These are phyloP conservation scores for Furcasterigmium furcatum DNA, from an alignment of 2,329 filamentous ascomycete genomes.

Conservation along the genomic window DNA sequence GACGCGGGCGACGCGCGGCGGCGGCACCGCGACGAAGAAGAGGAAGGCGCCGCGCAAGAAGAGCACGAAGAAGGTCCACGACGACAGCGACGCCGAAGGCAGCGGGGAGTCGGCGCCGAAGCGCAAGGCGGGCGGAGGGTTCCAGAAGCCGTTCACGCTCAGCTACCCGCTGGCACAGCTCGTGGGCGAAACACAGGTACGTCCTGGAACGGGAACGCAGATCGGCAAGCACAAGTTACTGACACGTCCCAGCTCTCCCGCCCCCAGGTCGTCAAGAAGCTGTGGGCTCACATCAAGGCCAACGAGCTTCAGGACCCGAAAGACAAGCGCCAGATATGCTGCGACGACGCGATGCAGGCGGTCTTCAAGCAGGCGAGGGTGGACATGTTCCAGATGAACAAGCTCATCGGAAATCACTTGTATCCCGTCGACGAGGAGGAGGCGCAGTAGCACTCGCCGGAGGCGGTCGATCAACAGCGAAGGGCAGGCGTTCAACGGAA, in stretches of 20 bases:
- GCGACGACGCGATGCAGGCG: constrained; percentile 85
- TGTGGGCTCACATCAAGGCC: constrained; percentile 93
- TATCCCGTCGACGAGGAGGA: constrained; percentile 75
- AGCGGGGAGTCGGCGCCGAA: constrained; percentile 59
- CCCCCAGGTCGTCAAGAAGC: constrained; percentile 91
- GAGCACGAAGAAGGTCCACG: constrained; percentile 71
- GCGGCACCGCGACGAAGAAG: constrained; percentile 59
- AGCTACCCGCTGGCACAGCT: constrained; percentile 68
- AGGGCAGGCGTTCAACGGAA: no score
- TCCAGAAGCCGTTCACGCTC: constrained; percentile 82
- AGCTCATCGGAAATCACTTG: constrained; percentile 84
- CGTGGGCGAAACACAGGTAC: constrained; percentile 65
- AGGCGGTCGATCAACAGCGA: background rate
- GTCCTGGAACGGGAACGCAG: background rate
- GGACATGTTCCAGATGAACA: constrained; percentile 99
- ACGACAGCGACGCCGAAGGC: constrained; percentile 73
- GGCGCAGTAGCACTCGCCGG: background rate
- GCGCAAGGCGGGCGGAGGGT: constrained; percentile 85
- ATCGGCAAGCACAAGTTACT: no score
- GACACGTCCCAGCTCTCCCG: constrained; percentile 70
- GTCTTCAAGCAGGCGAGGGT: constrained; percentile 90
- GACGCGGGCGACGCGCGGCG: constrained; percentile 74
- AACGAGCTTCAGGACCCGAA: constrained; percentile 84
- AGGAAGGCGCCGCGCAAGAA: constrained; percentile 68
- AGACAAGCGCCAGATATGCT: constrained; percentile 89